Base-by-base conservation (phyloP, 805 yeast genomes). In the Wickerhamomyces chaumierensis region DNA sequence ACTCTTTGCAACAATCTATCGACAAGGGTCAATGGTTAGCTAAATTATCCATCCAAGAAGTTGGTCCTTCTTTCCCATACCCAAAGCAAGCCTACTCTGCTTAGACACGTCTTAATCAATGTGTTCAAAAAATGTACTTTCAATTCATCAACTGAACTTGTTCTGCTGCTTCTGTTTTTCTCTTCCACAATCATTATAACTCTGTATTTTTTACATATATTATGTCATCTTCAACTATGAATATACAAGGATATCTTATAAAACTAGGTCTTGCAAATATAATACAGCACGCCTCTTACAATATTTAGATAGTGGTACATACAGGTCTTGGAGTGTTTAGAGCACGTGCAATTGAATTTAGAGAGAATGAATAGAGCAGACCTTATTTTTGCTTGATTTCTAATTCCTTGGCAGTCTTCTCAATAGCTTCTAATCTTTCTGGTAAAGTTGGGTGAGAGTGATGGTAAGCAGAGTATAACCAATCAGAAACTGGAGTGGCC, bases 21-120 rank as follows among this genome's bases (percentile, higher is more conserved):
- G 85, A 81, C 51, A 73, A 79, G 61, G 97, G 96, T 48, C 97
- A 90, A 68, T 88, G 97, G 96, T 78, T 94, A 49, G 99, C 98
- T 43, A 71, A 85, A 48, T 63, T 83, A 49, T 82, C 95, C 36
- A 81, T 92, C 60, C 96, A 87, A 72, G 84, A 84, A 63, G 74
- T 82, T 48, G 98, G 99, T 42, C 95, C 98, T 35, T 73, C 95
- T 37, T 92, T 77, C 76, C 97, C 97, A 51, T 51, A 51, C 44
- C 56, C 56, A 46, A 49, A 39, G 42, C 44, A 39, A 25, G 25
- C 53, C 18, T 52, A 52, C 46, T 36, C 49, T 19, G 29, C 29
- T 25, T 25, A 25, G 14, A 13, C n/a, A 6, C 23, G 9, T 21
- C 23, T 9, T 21, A 7, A 21, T 9, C 23, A 21, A 9, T 21